A percentile compares a stretch with the other conserved stretches of the same genome.
Conservation (phyloP, 2,329 filamentous ascomycete genomes). For the Sclerotinia glacialis region DNA sequence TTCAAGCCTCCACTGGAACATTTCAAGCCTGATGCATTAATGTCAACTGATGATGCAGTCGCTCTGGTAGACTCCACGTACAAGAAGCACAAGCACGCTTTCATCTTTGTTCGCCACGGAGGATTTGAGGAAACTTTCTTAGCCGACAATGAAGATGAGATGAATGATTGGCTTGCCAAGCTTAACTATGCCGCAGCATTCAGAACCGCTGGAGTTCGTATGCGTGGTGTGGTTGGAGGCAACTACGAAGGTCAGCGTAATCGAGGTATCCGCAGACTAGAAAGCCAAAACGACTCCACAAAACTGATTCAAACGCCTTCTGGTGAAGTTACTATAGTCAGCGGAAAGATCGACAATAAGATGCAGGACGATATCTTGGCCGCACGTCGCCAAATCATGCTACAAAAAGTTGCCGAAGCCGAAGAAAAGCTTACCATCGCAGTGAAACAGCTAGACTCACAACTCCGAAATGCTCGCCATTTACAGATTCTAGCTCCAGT, state of each 20-base stretch:
- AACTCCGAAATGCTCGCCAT: constrained; percentile 86
- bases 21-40: constrained; percentile 90
- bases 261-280: constrained; percentile 68
- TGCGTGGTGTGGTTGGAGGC: constrained; percentile 80
- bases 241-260: constrained; percentile 80
- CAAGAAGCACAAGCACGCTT: constrained; percentile 93
- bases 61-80: constrained; percentile 83
- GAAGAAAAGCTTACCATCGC: constrained; percentile 71
- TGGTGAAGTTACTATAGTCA: constrained; percentile 71
- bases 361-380: constrained; percentile 83
- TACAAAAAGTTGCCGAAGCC: constrained; percentile 76
- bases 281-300: constrained; percentile 48
- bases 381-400: constrained; percentile 79
- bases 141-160: constrained; percentile 83
- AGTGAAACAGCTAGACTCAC: constrained; percentile 76
- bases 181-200: constrained; percentile 96
- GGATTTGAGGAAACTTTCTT: constrained; percentile 87
- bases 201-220: constrained; percentile 83
- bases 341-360: constrained; percentile 72
- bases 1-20: constrained; percentile 88
- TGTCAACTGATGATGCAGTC: constrained; percentile 91
- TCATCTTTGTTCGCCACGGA: constrained; percentile 83
- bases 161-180: constrained; percentile 96
- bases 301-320: constrained; percentile 65
- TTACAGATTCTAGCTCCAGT: constrained; percentile 86